Evolutionary conservation across 805 yeast genomes (phyloP), one percentile per base, ranked within the genome.

Genomic region (Candida nemodendra): DNA sequence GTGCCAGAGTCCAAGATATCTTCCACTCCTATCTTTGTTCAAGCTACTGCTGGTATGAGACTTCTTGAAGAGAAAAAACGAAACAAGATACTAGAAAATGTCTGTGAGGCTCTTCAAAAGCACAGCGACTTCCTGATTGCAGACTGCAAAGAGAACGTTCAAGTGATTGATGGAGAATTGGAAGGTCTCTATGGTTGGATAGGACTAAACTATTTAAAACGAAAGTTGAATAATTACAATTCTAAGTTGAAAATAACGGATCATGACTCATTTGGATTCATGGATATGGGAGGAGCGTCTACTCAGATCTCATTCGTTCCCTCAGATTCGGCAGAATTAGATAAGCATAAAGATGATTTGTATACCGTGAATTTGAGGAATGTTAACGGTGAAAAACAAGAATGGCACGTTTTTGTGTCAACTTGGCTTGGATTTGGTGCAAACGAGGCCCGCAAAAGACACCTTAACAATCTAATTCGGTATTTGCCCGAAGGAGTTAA

Each of bases 231-330:
- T 43, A 58, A 72, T 36, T 75, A 71, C 49, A 69, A 70, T 25
- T 18, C 43, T 0, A 14, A 37, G n/a, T 6, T 35, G 14, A 48
- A 64, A 4, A 53, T 47, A 4, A 45, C 50, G 5, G 38, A 45
- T 2, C 59, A 56, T 9, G 56, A 61, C 2, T 79, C 95, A 0
- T 81, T 75, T 47, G 99, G 99, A 4, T 91, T 93, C 52, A 84
- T 93, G 91, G 99, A 93, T 61, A 93, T 93, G 99, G 99, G 99
- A 12, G 99, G 99, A 11, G 99, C 99, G 0, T 88, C 96, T 2
- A 88, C 96, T 0, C 99, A 93, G 57, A 77, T 93, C 16, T 95
- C 98, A 7, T 93, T 90, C 71, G 89, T 85, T 7, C 97, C 97
- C 0, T 73, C 79, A 3, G 71, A 73, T 27, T 45, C 53, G 4